These are phyloP conservation scores for Blastobotrys serpentis DNA, from an alignment of 1,139 yeast species.

Conservation along the genomic window DNA sequence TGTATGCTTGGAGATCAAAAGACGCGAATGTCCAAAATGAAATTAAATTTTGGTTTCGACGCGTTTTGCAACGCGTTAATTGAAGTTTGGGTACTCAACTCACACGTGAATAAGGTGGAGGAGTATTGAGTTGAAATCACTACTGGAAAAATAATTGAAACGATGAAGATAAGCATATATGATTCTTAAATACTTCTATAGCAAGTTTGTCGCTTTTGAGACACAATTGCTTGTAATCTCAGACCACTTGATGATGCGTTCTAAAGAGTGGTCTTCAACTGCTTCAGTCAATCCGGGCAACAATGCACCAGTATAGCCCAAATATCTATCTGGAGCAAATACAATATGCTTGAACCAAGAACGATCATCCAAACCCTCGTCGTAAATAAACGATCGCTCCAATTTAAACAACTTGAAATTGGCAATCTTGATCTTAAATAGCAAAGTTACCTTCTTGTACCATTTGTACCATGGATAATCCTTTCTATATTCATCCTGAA, in stretches of 20 bases:
- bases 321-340: slow-evolving; percentile 78
- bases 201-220: not conserved
- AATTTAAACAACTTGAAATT: slow-evolving; percentile 37
- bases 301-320: slow-evolving; percentile 83
- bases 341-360: slow-evolving; percentile 87
- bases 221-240: slow-evolving; percentile 41
- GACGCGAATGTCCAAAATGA: not conserved
- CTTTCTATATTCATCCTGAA: slow-evolving; percentile 31
- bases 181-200: not conserved
- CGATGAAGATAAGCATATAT: too few relatives aligned
- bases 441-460: slow-evolving; percentile 33
- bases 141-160: too few relatives aligned
- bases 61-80: slow-evolving; percentile 1
- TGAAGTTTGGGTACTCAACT: too few relatives aligned
- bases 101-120: too few relatives aligned
- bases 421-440: slow-evolving; percentile 34
- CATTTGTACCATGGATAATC: slow-evolving; percentile 38
- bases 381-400: slow-evolving; percentile 65
- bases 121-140: slow-evolving; percentile 1
- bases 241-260: slow-evolving; percentile 57
- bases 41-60: not conserved
- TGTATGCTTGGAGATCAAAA: not conserved
- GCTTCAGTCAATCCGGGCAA: slow-evolving; percentile 82
- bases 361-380: slow-evolving; percentile 63
- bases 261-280: slow-evolving; percentile 62